These are phyloP conservation scores for Chenopodium formosanum DNA, from an alignment of 148 eudicot genomes.

Conservation along the genomic window DNA sequence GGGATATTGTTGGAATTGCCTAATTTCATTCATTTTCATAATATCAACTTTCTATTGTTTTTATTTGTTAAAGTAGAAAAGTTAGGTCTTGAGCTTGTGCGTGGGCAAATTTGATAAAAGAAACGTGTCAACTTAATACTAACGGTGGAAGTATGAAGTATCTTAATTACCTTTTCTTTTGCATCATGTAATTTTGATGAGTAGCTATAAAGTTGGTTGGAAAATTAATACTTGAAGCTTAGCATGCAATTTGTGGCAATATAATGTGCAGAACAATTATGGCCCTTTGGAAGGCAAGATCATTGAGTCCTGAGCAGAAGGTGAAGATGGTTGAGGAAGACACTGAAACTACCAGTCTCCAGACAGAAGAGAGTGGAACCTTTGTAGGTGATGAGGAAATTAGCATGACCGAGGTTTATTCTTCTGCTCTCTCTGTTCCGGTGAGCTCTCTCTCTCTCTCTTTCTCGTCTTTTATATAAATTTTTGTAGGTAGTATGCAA, in stretches of 20 bases:
- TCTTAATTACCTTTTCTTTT: not conserved
- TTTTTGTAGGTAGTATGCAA: not conserved
- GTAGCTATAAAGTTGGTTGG: not conserved
- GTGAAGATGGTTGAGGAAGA: conserved; percentile 83
- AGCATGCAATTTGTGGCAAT: conserved; percentile 13
- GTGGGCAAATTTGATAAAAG: too few relatives aligned
- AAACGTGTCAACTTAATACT: not conserved
- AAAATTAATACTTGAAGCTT: not conserved
- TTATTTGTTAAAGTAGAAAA: too few relatives aligned
- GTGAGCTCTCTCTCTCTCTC: conserved; percentile 46
- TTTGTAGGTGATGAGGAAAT: conserved; percentile 75
- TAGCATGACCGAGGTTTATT: conserved; percentile 64
- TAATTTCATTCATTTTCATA: too few relatives aligned
- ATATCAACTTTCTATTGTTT: too few relatives aligned
- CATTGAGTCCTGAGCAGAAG: conserved; percentile 92
- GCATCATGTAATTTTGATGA: not conserved
- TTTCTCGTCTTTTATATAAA: not conserved
- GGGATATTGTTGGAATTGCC: too few relatives aligned
- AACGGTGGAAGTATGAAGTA: not conserved
- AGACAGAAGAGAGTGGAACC: conserved; percentile 73
- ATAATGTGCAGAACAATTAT: conserved; percentile 66
- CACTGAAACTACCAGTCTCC: conserved; percentile 57
- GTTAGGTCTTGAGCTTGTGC: too few relatives aligned
- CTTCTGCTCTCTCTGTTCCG: conserved; percentile 67
- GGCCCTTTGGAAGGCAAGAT: conserved; percentile 92